Conservation (phyloP, 2,329 filamentous ascomycete species). For the Monilinia fructigena region DNA sequence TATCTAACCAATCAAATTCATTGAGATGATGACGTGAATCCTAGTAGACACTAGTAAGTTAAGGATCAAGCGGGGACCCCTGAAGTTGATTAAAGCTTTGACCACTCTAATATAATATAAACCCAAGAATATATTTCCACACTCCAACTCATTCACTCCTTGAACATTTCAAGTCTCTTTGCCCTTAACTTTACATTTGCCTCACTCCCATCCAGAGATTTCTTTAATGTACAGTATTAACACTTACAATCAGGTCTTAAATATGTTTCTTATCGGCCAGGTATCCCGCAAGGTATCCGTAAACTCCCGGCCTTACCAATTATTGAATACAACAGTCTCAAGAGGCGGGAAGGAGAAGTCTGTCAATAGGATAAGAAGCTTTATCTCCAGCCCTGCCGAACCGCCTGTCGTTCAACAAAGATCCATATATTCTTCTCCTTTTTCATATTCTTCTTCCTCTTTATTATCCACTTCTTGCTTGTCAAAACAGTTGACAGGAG, state of each 20-base stretch:
- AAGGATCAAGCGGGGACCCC: slow-evolving; percentile 6
- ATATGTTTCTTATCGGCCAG: slow-evolving; percentile 15
- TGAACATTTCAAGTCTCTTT: not conserved
- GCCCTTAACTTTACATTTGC: not conserved
- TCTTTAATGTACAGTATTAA: slow-evolving; percentile 1
- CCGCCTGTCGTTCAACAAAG: not conserved
- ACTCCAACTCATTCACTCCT: not conserved
- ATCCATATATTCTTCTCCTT: slow-evolving; percentile 15
- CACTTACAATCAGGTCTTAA: not conserved
- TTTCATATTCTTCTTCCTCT: not conserved
- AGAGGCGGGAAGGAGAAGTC: not conserved
- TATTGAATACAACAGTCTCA: not conserved
- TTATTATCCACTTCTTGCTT: not conserved
- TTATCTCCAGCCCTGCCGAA: not conserved
- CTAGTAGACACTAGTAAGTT: not conserved
- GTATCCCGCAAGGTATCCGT: not conserved
- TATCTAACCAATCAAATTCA: not conserved
- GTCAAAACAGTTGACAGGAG: not conserved
- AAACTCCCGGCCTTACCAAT: slow-evolving; percentile 10
- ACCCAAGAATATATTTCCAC: slow-evolving; percentile 7
- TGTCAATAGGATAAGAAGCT: slow-evolving; percentile 8
- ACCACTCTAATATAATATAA: slow-evolving; percentile 15
- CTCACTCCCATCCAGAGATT: not conserved
- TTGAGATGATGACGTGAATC: not conserved
- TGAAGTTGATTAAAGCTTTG: slow-evolving; percentile 4